Evolutionary conservation across 805 yeast species (phyloP), one percentile per base, ranked within the genome.

Genomic region (Nadsonia fulvescens): DNA sequence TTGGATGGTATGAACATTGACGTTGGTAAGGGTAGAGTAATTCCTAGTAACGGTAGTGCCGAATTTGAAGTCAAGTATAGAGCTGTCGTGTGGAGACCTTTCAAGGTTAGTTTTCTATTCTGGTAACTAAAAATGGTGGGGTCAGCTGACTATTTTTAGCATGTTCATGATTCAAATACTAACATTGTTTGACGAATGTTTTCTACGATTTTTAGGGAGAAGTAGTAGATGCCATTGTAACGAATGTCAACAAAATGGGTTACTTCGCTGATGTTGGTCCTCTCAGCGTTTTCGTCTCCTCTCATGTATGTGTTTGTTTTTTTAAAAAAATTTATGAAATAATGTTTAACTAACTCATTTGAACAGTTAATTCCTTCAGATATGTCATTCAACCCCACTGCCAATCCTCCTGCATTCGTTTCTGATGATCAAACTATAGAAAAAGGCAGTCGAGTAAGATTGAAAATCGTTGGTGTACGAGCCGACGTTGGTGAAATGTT

Each of bases 211-310:
- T 13, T 2, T 23, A 44, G 44, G 98, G 96, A 18, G 98, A 89
- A 53, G 98, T 89, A 5, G 96, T 89, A 14, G 98, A 89, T 51
- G 98, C 91, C 5, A 71, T 86, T 13, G 96, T 89, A 9, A 77
- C 93, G 8, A 77, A 79, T 16, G 95, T 92, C 25, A 56, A 81
- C 76, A 50, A 81, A 69, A 76, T 86, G 73, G 98, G 98, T 6
- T 81, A 89, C 38, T 89, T 89, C 49, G 96, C 93, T 19, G 95
- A 89, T 51, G 98, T 89, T 15, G 98, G 98, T 0, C 98, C 98
- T 9, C 58, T 89, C 47, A 71, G 83, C 13, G 94, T 89, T 20
- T 89, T 89, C 50, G 91, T 89, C 12, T 77, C 93, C 13, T 82
- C 91, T 18, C 95, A 86, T 54, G 53, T 47, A 36, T 13, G 46